Evolutionary conservation across 2,329 filamentous ascomycete species (phyloP).

Genomic region (Colletotrichum shisoi): DNA sequence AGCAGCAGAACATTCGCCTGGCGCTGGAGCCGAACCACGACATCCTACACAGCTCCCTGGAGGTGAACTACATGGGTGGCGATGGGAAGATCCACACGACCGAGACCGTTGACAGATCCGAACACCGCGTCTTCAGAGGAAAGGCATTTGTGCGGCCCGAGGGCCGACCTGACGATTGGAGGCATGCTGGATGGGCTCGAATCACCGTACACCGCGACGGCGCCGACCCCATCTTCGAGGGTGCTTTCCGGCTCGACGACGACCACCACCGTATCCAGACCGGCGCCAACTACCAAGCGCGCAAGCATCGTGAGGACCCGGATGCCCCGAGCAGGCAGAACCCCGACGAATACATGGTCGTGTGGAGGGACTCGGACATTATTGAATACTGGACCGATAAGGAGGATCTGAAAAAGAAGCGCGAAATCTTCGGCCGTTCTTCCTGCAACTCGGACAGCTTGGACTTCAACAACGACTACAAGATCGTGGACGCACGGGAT

Average conservation of each 20-base stretch:
- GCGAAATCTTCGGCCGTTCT: constrained; percentile 56
- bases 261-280: constrained; percentile 89
- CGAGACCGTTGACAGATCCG: constrained; percentile 75
- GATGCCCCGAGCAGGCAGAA: constrained; percentile 60
- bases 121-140: constrained; percentile 87
- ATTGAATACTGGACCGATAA: constrained; percentile 54
- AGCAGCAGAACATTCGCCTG: constrained; percentile 76
- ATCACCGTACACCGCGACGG: constrained; percentile 82
- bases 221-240: constrained; percentile 81
- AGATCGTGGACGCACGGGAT: constrained; percentile 58
- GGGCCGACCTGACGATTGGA: constrained; percentile 67
- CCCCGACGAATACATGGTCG: constrained; percentile 79
- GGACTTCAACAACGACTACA: constrained; percentile 77
- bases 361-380: constrained; percentile 93
- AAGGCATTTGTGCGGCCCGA: constrained; percentile 72
- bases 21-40: constrained; percentile 90
- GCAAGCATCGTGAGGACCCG: constrained; percentile 76
- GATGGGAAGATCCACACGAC: constrained; percentile 73
- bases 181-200: constrained; percentile 84
- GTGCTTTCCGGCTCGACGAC: constrained; percentile 80
- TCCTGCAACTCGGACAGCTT: constrained; percentile 79
- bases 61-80: constrained; percentile 73
- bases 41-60: constrained; percentile 78
- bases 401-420: constrained; percentile 66
- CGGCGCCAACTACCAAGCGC: constrained; percentile 74